Evolutionary conservation across 306 rosid genomes (phyloP).

Genomic region (Clitoria ternatea): DNA sequence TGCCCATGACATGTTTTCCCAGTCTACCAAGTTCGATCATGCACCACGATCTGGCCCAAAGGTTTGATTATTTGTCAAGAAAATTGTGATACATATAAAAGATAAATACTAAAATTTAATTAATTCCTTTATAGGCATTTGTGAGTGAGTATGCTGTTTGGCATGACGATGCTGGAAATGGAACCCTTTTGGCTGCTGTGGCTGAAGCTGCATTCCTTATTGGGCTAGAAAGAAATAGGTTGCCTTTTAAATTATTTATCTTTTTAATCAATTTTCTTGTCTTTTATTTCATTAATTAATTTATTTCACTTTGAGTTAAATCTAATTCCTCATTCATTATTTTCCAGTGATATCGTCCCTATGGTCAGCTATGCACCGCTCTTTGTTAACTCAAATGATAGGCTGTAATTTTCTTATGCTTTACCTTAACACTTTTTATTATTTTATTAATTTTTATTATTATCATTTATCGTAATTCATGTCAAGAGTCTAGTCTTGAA

Average conservation of each 20-base stretch:
- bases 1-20: conserved; percentile 51
- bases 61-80: background rate
- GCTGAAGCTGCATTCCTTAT: conserved; percentile 84
- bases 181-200: conserved; percentile 61
- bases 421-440: background rate
- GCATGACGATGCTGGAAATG: conserved; percentile 45
- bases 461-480: background rate
- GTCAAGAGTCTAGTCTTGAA: no score
- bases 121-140: conserved; percentile 48
- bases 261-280: no score
- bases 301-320: background rate
- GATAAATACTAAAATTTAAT: background rate
- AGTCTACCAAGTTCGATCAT: conserved; percentile 39
- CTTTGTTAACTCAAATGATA: conserved; percentile 52
- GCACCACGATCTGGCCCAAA: conserved; percentile 42
- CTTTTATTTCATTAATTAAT: background rate
- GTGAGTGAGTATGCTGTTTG: conserved; percentile 89
- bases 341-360: conserved; percentile 51
- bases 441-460: background rate
- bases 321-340: background rate
- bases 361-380: conserved; percentile 89
- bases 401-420: conserved; percentile 29
- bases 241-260: background rate
- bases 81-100: no score
- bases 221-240: conserved; percentile 84